These are phyloP conservation scores for Drechslerella coelobrocha DNA, from an alignment of 2,329 filamentous ascomycete species.

Conservation along the genomic window DNA sequence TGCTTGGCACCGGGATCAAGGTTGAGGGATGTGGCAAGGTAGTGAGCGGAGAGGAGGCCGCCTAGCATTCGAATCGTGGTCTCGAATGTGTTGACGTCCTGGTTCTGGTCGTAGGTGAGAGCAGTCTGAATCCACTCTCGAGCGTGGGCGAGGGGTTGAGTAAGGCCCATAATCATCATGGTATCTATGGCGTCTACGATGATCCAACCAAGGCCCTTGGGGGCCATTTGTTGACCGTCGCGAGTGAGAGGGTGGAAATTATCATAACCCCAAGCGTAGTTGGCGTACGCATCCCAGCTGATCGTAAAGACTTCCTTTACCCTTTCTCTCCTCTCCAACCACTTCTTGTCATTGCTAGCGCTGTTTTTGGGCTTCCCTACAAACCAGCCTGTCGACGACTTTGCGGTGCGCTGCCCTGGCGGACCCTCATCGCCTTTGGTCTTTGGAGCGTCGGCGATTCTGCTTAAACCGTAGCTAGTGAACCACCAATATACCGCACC, in stretches of 20 bases:
- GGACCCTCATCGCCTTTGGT: slow-evolving; percentile 56
- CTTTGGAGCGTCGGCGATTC: slow-evolving; percentile 59
- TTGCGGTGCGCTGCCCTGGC: slow-evolving; percentile 62
- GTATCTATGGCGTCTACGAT: slow-evolving; percentile 96
- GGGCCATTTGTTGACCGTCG: slow-evolving; percentile 80
- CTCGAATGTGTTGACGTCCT: slow-evolving; percentile 97
- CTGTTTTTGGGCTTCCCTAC: slow-evolving; percentile 58
- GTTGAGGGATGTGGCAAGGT: slow-evolving; percentile 82
- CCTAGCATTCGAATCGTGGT: slow-evolving; percentile 98
- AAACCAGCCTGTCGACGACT: slow-evolving; percentile 65
- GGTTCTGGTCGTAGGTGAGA: slow-evolving; percentile 85
- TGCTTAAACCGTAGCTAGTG: background rate
- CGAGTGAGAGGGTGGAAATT: slow-evolving; percentile 86
- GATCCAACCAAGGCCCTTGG: slow-evolving; percentile 93
- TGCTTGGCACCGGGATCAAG: slow-evolving; percentile 76
- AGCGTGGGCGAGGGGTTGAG: slow-evolving; percentile 80
- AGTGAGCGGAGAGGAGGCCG: slow-evolving; percentile 89
- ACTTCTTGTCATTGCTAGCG: slow-evolving; percentile 65
- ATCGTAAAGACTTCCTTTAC: slow-evolving; percentile 89
- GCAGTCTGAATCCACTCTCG: slow-evolving; percentile 85
- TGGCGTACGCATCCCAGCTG: slow-evolving; percentile 91
- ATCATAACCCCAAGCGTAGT: slow-evolving; percentile 92
- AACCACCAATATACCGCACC: slow-evolving; percentile 52
- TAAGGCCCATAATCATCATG: slow-evolving; percentile 97
- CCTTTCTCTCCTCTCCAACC: slow-evolving; percentile 76